Evolutionary conservation across 2,329 filamentous ascomycete species (phyloP), one percentile per base, ranked within the genome.

Genomic region (Penicillium sp.): DNA sequence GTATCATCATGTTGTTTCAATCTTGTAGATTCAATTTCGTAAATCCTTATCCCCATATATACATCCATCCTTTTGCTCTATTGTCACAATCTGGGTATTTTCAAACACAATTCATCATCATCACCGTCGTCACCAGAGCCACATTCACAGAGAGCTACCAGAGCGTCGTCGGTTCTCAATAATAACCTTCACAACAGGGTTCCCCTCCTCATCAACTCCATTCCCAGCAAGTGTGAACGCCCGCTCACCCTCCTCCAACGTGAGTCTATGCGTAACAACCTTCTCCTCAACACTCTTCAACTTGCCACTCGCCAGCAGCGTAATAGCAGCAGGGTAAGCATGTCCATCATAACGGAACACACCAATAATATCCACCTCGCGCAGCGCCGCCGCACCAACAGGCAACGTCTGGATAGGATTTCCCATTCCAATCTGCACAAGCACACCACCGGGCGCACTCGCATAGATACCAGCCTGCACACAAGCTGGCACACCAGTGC

Each of bases 351-450:
- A 84, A 42, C 81, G 73, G 68, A 83, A 82, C 7, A 83, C 80
- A n/a, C 81, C 81, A 46, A 83, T 77, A 41, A 84, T 77, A 64
- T 84, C 81, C 7, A 84, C 79, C 66, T 84, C 81, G 33, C 81
- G 76, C 57, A 83, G 61, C 30, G 81, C 80, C n/a, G 81, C 79
- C 1, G 79, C 78, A 7, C 79, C 80, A 63, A 83, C 75, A 3
- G 80, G 81, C 6, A 83, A 68, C 5, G 79, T 82, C 63, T 82
- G 80, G 19, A 80, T 73, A 3, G 80, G 80, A 14, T 80, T 81
- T 0, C 81, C 81, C 81, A 84, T 84, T 7, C 81, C 81, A 38
- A 84, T 80, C 70, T 82, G 80, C 48, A 82, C 73, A 31, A 83
- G 69, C 43, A 80, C 77, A 3, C 80, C 80, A 12, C 81, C 81